Base-by-base conservation (phyloP, 306 rosid genomes). In the Delonix regia region DNA sequence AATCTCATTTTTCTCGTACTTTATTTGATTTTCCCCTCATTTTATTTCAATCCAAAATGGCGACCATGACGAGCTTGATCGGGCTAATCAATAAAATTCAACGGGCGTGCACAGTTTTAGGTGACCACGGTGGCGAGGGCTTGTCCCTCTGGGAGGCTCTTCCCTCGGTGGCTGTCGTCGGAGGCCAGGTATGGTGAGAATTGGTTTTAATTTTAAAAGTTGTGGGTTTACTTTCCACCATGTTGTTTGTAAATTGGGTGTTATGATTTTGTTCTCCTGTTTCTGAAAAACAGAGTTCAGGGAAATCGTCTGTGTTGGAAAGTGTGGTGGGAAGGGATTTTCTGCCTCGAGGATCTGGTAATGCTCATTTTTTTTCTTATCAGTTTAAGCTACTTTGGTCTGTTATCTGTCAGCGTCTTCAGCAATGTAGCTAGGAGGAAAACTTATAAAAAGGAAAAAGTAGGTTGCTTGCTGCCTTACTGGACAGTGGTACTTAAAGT, bases 91-190 rank as follows among this genome's bases (percentile, higher is more conserved):
- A 96, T 66, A 86, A 89, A 79, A 96, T 96, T 90, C 99, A 96
- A 82, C 84, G 94, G 53, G 99, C 99, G 69, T 96, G 99, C 83
- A 96, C 99, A 45, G 97, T 91, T 8, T 86, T 96, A 30, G 99
- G 99, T 1, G 99, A 96, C 66, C 84, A 96, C 78, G 99, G 99
- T 27, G 99, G 99, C 42, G 99, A 96, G 84, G 99, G 98, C 33
- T 79, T 96, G 89, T 96, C 99, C 27, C 97, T 96, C 34, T 96
- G 99, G 98, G 99, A 96, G 88, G 99, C 99, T 83, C 99, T 96
- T 84, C 99, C 99, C 73, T 86, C 99, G 22, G 99, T 93, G 22
- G 99, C 99, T 25, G 99, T 96, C 66, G 99, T 96, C 24, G 99
- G 99, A 25, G 99, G 99, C 72, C 99, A 96, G 97, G 99, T 95